Percentiles rank a stretch among this genome's conserved stretches.
These are phyloP conservation scores for Phytopythium aichiense DNA, from an alignment of 352 stramenopile species.

Conservation along the genomic window DNA sequence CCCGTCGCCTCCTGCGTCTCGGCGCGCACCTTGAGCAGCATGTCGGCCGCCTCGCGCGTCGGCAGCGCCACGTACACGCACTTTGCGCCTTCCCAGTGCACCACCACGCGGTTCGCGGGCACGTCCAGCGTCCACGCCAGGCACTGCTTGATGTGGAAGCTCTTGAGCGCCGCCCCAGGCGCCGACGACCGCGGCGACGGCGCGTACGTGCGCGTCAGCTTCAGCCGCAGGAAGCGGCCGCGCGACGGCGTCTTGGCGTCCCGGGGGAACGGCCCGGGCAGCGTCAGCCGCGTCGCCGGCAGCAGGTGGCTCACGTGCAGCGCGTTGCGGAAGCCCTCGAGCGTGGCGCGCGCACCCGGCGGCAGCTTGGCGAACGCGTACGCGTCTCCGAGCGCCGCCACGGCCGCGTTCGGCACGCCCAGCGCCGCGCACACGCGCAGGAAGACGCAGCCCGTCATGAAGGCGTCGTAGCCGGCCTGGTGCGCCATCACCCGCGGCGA, in stretches of 20 bases:
- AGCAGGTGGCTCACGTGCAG: slow-evolving; percentile 65
- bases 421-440: slow-evolving; percentile 57
- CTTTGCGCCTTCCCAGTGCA: slow-evolving; percentile 50
- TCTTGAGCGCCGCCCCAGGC: slow-evolving; percentile 39
- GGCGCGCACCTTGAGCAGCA: slow-evolving; percentile 32
- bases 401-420: slow-evolving; percentile 47
- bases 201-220: slow-evolving; percentile 45
- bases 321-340: slow-evolving; percentile 40
- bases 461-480: slow-evolving; percentile 76
- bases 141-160: slow-evolving; percentile 76
- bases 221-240: slow-evolving; percentile 45
- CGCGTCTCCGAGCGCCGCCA: slow-evolving; percentile 24
- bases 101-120: slow-evolving; percentile 27
- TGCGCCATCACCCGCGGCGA: slow-evolving; percentile 42
- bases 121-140: slow-evolving; percentile 48
- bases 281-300: slow-evolving; percentile 35
- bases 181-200: slow-evolving; percentile 14
- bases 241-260: slow-evolving; percentile 42
- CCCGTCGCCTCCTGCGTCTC: slow-evolving; percentile 29
- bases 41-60: slow-evolving; percentile 24
- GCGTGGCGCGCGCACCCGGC: not conserved
- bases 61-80: slow-evolving; percentile 52
- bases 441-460: slow-evolving; percentile 78
- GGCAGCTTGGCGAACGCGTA: not conserved
- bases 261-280: slow-evolving; percentile 43